Conservation (phyloP, 1,284 basidiomycete genomes). For the Ustilago hordei region DNA sequence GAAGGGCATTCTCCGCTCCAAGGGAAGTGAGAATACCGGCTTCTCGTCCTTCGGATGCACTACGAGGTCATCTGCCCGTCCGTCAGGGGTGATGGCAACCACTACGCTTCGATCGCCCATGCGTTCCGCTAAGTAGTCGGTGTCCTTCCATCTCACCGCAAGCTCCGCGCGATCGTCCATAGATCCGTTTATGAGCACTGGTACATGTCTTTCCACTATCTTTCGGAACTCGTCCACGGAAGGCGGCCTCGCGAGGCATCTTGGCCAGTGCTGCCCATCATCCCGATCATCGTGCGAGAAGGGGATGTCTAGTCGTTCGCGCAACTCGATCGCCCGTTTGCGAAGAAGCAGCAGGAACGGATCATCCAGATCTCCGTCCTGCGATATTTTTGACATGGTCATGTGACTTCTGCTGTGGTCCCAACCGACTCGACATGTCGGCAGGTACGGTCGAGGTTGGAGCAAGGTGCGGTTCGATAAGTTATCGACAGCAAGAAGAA, state of each 20-base stretch:
- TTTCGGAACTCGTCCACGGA: constrained; percentile 14
- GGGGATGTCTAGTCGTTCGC: constrained; percentile 32
- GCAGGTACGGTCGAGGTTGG: not conserved
- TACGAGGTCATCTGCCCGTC: constrained; percentile 60
- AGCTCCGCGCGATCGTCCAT: constrained; percentile 22
- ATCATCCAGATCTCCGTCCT: constrained; percentile 16
- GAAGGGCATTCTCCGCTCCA: constrained; percentile 45
- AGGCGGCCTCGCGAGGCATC: constrained; percentile 20
- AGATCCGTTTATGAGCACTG: constrained; percentile 46
- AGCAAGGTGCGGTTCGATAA: not conserved
- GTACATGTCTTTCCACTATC: constrained; percentile 41
- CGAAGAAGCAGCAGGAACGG: constrained; percentile 40
- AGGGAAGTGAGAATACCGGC: constrained; percentile 59
- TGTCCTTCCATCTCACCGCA: constrained; percentile 48
- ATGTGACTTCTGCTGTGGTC: not conserved
- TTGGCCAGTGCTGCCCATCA: constrained; percentile 16
- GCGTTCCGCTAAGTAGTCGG: constrained; percentile 38
- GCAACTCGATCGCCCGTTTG: constrained; percentile 20
- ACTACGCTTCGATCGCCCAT: constrained; percentile 51
- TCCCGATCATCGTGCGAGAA: not conserved
- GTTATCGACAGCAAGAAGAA: not conserved
- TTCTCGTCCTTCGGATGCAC: constrained; percentile 14
- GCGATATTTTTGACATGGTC: not conserved
- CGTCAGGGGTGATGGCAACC: constrained; percentile 62
- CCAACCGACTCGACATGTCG: not conserved